These are phyloP conservation scores for Paspalum vaginatum DNA, from an alignment of 176 grass and related monocot genomes.

Conservation along the genomic window DNA sequence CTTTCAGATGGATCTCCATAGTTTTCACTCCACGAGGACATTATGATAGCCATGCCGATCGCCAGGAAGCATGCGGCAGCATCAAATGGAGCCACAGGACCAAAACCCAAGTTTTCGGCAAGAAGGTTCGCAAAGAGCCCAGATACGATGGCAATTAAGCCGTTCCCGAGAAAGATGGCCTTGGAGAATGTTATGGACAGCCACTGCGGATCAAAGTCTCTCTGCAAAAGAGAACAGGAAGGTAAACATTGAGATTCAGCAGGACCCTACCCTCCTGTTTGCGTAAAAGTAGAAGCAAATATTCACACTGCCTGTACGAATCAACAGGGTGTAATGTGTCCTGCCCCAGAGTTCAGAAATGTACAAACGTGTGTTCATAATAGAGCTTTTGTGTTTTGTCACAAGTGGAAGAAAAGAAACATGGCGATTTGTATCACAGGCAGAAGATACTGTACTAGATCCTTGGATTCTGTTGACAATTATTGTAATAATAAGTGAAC, in stretches of 20 bases:
- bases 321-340: not conserved
- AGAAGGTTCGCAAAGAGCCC: slow-evolving; percentile 85
- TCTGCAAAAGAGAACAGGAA: slow-evolving; percentile 53
- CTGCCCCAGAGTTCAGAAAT: not conserved
- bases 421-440: slow-evolving; percentile 30
- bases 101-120: slow-evolving; percentile 84
- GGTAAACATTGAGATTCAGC: slow-evolving; percentile 35
- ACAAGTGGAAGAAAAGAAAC: not conserved
- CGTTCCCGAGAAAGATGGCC: slow-evolving; percentile 96
- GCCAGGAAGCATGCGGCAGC: slow-evolving; percentile 90
- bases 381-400: slow-evolving; percentile 22
- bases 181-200: slow-evolving; percentile 96
- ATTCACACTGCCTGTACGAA: not conserved
- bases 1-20: slow-evolving; percentile 88
- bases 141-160: slow-evolving; percentile 80
- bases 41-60: slow-evolving; percentile 89
- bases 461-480: slow-evolving; percentile 46
- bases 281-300: slow-evolving; percentile 29
- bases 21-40: slow-evolving; percentile 91
- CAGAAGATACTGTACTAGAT: slow-evolving; percentile 26
- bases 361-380: not conserved
- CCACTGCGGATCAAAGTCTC: slow-evolving; percentile 90
- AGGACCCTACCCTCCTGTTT: not conserved
- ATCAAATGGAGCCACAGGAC: slow-evolving; percentile 93
- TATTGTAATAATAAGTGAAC: slow-evolving; percentile 34